phyloP scores from a whole-genome alignment of 2,329 filamentous ascomycete genomes.

The Fusarium buxicola region DNA sequence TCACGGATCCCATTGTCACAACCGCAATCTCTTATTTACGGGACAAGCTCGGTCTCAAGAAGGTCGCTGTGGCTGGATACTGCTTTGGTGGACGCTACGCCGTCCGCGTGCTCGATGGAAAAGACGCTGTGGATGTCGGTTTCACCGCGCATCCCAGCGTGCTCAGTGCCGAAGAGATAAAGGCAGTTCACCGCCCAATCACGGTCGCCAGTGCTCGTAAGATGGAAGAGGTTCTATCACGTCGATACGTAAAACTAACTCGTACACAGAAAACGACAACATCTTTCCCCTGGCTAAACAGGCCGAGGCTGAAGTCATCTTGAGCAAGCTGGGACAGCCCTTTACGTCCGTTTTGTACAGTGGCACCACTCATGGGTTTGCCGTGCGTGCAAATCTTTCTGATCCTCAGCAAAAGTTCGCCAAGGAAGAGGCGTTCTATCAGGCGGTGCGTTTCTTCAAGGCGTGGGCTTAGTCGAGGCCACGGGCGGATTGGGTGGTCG shows the following conservation, averaged over 20 bases:
- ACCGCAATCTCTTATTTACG: conserved; percentile 26
- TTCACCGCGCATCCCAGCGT: conserved; percentile 72
- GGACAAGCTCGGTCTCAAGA: conserved; percentile 55
- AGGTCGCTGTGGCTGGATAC: conserved; percentile 66
- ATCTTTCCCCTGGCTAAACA: conserved; percentile 21
- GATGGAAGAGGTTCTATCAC: not conserved
- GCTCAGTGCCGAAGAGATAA: conserved; percentile 65
- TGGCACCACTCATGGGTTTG: conserved; percentile 76
- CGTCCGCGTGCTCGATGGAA: conserved; percentile 62
- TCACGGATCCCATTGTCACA: conserved; percentile 25
- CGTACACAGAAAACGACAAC: conserved; percentile 9
- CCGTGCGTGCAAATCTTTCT: conserved; percentile 69
- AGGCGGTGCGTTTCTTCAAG: conserved; percentile 79
- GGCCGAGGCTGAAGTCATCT: conserved; percentile 21
- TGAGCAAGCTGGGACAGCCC: conserved; percentile 46
- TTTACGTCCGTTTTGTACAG: conserved; percentile 77
- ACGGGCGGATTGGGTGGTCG: too few species aligned
- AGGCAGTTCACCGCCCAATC: conserved; percentile 22
- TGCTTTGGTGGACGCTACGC: conserved; percentile 70
- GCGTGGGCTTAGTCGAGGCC: conserved; percentile 55
- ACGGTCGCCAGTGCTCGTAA: conserved; percentile 31
- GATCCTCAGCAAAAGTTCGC: conserved; percentile 69
- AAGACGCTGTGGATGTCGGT: conserved; percentile 62
- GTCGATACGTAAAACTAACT: conserved; percentile 13
- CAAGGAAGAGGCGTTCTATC: conserved; percentile 79